phyloP scores from a whole-genome alignment of 2,329 filamentous ascomycete species.

The Monilinia polystroma region DNA sequence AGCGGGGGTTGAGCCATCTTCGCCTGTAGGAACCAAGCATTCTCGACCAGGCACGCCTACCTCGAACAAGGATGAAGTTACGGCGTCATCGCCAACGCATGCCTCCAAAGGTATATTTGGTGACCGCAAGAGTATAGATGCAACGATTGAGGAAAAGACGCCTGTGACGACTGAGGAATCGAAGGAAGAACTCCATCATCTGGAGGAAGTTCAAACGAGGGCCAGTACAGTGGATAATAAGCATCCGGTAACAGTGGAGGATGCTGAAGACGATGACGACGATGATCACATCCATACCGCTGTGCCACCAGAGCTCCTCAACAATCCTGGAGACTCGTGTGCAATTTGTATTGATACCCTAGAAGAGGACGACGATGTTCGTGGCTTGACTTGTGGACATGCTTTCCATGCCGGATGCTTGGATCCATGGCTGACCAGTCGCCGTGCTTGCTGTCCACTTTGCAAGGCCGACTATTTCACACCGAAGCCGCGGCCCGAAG shows the following conservation, averaged over 20 bases:
- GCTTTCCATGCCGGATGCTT: constrained; percentile 95
- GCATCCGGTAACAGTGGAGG: constrained; percentile 41
- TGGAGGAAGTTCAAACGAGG: constrained; percentile 37
- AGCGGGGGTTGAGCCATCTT: constrained; percentile 52
- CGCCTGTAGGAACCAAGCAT: constrained; percentile 39
- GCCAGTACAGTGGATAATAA: constrained; percentile 43
- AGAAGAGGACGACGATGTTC: constrained; percentile 93
- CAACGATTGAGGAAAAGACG: constrained; percentile 29
- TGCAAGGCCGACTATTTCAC: constrained; percentile 98
- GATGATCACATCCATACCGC: constrained; percentile 78
- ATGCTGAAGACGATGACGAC: constrained; percentile 69
- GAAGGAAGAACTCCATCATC: constrained; percentile 32
- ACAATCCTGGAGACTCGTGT: constrained; percentile 84
- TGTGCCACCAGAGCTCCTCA: constrained; percentile 75
- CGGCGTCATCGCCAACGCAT: constrained; percentile 26
- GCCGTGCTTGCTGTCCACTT: constrained; percentile 91
- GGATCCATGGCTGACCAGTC: constrained; percentile 93
- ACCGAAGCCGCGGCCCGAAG: constrained; percentile 74
- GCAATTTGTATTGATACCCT: constrained; percentile 94
- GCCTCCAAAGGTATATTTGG: constrained; percentile 19
- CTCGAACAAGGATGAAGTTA: constrained; percentile 29
- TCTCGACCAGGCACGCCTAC: constrained; percentile 39
- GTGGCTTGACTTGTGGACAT: constrained; percentile 93
- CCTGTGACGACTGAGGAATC: constrained; percentile 25
- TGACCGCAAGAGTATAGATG: constrained; percentile 30